Percentiles rank a stretch among this genome's conserved stretches.
Evolutionary conservation across 169 alveolate genomes (phyloP).

Genomic region (Eimeria acervulina): DNA sequence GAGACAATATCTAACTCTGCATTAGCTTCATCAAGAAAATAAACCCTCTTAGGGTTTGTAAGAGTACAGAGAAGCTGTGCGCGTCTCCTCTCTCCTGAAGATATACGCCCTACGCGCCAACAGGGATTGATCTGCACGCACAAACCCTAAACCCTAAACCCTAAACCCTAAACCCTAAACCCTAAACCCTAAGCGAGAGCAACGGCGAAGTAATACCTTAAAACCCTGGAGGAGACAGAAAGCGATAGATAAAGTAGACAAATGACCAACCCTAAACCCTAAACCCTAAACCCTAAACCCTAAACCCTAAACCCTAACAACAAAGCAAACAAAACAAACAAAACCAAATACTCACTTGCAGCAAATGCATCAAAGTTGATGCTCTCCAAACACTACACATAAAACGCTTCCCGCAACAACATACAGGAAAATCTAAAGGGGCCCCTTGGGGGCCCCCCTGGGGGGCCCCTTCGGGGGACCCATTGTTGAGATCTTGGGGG

Average conservation of each 20-base stretch:
- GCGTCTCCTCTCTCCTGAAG: conserved; percentile 79
- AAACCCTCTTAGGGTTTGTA: conserved; percentile 32
- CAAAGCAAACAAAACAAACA: too few relatives aligned
- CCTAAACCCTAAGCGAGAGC: neutral
- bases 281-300: neutral
- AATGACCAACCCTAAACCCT: neutral
- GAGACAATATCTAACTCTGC: conserved; percentile 78
- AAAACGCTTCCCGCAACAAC: neutral
- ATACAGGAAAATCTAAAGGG: neutral
- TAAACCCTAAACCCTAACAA: too few relatives aligned
- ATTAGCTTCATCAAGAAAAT: conserved; percentile 77
- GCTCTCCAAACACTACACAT: neutral
- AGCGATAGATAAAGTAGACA: neutral
- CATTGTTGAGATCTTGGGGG: too few relatives aligned
- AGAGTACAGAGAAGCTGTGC: conserved; percentile 65
- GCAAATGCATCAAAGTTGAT: neutral
- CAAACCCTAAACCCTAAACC: neutral
- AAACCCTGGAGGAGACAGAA: neutral
- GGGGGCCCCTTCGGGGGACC: too few relatives aligned
- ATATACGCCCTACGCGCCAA: conserved; percentile 13
- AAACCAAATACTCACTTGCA: neutral
- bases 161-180: neutral
- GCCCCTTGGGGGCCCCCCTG: too few relatives aligned
- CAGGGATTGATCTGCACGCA: conserved; percentile 62
- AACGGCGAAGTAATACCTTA: too few relatives aligned